Percentiles rank a stretch among this genome's conserved stretches.
These are phyloP conservation scores for Kodamaea fungicola DNA, from an alignment of 1,139 yeast species.

Conservation along the genomic window DNA sequence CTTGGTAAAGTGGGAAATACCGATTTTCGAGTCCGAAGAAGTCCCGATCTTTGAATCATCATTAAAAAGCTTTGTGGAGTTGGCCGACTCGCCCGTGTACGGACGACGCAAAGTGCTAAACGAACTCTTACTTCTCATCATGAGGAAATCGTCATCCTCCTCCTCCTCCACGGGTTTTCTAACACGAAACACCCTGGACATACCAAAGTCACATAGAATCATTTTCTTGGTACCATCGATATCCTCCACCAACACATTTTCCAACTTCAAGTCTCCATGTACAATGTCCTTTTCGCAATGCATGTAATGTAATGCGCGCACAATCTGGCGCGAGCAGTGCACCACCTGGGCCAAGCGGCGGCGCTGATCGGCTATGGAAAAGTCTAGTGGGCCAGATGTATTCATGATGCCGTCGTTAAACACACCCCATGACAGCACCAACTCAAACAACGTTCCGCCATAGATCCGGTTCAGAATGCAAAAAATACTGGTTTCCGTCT, in stretches of 20 bases:
- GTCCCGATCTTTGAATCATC: slow-evolving; percentile 37
- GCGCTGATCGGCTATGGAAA: slow-evolving; percentile 26
- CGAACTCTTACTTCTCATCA: slow-evolving; percentile 49
- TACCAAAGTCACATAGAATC: slow-evolving; percentile 84
- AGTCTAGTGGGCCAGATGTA: slow-evolving; percentile 30
- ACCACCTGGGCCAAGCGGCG: slow-evolving; percentile 20
- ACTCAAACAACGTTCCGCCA: slow-evolving; percentile 82
- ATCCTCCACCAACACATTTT: slow-evolving; percentile 67
- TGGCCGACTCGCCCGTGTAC: slow-evolving; percentile 33
- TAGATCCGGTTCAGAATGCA: slow-evolving; percentile 69
- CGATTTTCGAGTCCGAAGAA: slow-evolving; percentile 34
- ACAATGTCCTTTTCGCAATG: slow-evolving; percentile 66
- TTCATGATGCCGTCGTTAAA: slow-evolving; percentile 26
- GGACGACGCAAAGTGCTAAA: slow-evolving; percentile 33
- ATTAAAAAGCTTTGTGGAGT: slow-evolving; percentile 17
- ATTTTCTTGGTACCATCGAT: slow-evolving; percentile 24
- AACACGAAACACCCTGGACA: slow-evolving; percentile 46
- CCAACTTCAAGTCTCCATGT: slow-evolving; percentile 88
- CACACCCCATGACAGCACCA: slow-evolving; percentile 67
- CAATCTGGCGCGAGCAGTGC: slow-evolving; percentile 50
- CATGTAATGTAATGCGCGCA: slow-evolving; percentile 63
- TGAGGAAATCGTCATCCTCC: slow-evolving; percentile 16
- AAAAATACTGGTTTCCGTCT: slow-evolving; percentile 62
- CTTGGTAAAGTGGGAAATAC: slow-evolving; percentile 24
- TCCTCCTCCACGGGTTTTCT: slow-evolving; percentile 16